Evolutionary conservation across 768 basidiomycete genomes (phyloP).

Genomic region (Neoboletus subvelutipes): DNA sequence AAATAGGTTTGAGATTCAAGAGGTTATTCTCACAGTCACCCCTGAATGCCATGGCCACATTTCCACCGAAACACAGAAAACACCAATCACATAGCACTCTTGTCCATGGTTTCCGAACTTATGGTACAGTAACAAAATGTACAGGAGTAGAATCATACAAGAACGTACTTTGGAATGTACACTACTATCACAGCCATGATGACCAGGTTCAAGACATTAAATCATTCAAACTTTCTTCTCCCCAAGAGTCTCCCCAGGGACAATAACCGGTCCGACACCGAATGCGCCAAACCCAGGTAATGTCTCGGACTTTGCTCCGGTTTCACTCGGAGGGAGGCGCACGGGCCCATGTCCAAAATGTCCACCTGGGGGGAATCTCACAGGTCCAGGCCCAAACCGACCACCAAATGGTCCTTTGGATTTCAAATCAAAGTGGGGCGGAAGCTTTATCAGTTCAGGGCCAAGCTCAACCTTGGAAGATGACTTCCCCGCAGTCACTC

Average conservation of each 20-base stretch:
- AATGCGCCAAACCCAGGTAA: constrained; percentile 31
- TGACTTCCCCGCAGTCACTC: neutral
- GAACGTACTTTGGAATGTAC: constrained; percentile 1
- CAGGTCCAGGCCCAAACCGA: constrained; percentile 23
- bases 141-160: constrained; percentile 4
- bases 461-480: constrained; percentile 23
- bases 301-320: constrained; percentile 20
- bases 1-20: constrained; percentile 14
- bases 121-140: neutral
- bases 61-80: neutral
- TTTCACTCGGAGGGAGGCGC: constrained; percentile 20
- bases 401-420: constrained; percentile 19
- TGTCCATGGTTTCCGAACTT: neutral
- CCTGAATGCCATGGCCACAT: neutral
- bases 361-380: constrained; percentile 11
- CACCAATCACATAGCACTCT: neutral
- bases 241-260: constrained; percentile 30
- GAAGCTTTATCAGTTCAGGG: constrained; percentile 13
- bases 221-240: constrained; percentile 6
- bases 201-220: neutral
- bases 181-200: neutral
- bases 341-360: constrained; percentile 20
- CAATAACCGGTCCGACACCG: constrained; percentile 27
- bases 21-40: neutral
- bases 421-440: neutral